Evolutionary conservation across 2,329 filamentous ascomycete genomes (phyloP), one percentile per base, ranked within the genome.

Genomic region (Emydomyces testavorans): DNA sequence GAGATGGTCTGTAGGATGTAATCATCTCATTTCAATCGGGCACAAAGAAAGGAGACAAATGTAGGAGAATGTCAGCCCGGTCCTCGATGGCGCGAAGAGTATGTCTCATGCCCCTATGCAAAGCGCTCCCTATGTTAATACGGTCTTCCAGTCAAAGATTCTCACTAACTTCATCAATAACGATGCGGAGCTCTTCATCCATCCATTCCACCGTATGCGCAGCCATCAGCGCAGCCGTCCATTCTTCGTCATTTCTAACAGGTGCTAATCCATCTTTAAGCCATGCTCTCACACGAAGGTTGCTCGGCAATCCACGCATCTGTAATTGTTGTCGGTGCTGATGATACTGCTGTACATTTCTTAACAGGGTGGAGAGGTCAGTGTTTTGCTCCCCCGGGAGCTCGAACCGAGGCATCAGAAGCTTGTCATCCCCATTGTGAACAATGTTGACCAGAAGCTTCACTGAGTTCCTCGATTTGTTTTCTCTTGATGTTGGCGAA

Each of bases 151-250:
- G 6, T 46, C 31, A 46, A 26, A n/a, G n/a, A 31, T 38, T 15
- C 8, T 1, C 28, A 6, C 29, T 26, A 29, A 3, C 44, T n/a
- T 2, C 29, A 35, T 70, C 67, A 23, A 71, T 56, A 24, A 72
- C 53, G 47, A 72, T 62, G 43, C 62, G 65, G 49, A 72, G 51
- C 34, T 69, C 62, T 3, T 62, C 62, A 50, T 71, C 69, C 67
- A 72, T 70, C 69, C 69, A 72, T 24, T 71, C 69, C 1, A 69
- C 63, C 8, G 64, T 65, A 15, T 63, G 62, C 8, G 64, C 65
- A 3, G 65, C 63, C 26, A 69, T 54, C n/a, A 71, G 57, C 3
- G 68, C 65, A 49, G 70, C 62, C 16, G 64, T 62, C 69, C 69
- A 71, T 39, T 71, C 67, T 31, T 63, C 62, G 43, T 71, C 66